Evolutionary conservation across 768 basidiomycete genomes (phyloP), one percentile per base, ranked within the genome.

Genomic region (Sutorius australiensis): DNA sequence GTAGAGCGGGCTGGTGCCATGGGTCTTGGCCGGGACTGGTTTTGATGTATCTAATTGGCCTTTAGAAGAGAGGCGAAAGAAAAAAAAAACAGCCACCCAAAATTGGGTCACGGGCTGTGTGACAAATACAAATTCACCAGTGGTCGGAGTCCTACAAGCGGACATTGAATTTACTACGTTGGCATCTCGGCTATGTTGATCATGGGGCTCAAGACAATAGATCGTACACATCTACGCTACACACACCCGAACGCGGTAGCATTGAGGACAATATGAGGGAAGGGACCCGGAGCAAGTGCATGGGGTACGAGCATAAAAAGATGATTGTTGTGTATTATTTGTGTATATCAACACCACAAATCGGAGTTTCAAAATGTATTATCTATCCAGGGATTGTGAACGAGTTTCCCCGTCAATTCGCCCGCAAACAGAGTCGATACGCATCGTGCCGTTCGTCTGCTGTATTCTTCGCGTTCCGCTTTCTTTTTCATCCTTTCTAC

Each of bases 1-100:
- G 77, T 74, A 69, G 81, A 73, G 72, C 83, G 84, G 67, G 79
- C 80, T 74, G 86, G 86, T 87, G 86, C 86, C 86, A 88, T 88
- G 86, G 86, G 86, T 87, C 86, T 76, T 58, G 61, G 62, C 65
- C 68, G 55, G 64, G 61, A 66, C 63, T 57, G 53, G 54, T 60
- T 53, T 62, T 61, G 54, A 65, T 63, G 24, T 24, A 24, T 24
- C 24, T 24, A 24, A 24, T 24, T 24, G 62, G 36, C 50, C 50
- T 54, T 39, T 12, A 51, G 46, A 57, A 59, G 53, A 60, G 54
- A 60, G 51, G 24, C 39, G 44, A 52, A 57, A 46, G 49, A 61
- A 61, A 58, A 51, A 51, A 61, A 61, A 58, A 51, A 51, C 40
- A 19, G 45, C 45, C 39, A 28, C 34, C 36, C 55, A 46, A 58